phyloP scores from a whole-genome alignment of 805 yeast species.

The Kluyveromyces lactis region DNA sequence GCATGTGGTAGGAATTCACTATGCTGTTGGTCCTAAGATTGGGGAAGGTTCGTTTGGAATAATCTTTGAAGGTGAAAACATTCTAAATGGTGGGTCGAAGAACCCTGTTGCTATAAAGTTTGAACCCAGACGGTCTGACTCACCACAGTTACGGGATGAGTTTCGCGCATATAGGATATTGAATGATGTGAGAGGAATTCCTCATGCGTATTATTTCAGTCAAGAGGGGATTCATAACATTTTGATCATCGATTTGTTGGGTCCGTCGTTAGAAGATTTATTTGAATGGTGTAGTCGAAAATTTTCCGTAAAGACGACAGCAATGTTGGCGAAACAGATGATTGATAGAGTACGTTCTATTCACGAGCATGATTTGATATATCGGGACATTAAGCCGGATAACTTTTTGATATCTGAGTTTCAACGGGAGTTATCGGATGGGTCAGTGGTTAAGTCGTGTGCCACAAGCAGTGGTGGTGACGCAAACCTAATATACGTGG shows the following conservation, averaged over 20 bases:
- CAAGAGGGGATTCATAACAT: conserved; percentile 80
- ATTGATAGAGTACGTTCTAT: conserved; percentile 61
- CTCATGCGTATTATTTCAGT: conserved; percentile 78
- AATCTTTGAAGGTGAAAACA: conserved; percentile 71
- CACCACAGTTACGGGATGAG: conserved; percentile 78
- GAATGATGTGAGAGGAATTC: conserved; percentile 63
- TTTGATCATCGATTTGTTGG: conserved; percentile 64
- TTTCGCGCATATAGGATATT: conserved; percentile 69
- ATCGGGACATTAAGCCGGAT: conserved; percentile 79
- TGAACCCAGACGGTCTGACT: conserved; percentile 73
- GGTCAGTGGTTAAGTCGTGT: conserved; percentile 13
- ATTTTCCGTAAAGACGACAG: conserved; percentile 64
- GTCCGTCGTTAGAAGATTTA: conserved; percentile 75
- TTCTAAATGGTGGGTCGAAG: conserved; percentile 35
- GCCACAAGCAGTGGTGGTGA: conserved; percentile 54
- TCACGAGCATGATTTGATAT: conserved; percentile 69
- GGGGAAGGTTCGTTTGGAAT: conserved; percentile 88
- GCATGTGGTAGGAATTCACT: conserved; percentile 48
- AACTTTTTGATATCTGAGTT: conserved; percentile 51
- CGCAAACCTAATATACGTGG: conserved; percentile 61
- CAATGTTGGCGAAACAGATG: conserved; percentile 72
- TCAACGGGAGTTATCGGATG: conserved; percentile 17
- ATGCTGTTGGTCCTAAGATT: conserved; percentile 72
- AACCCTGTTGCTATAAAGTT: conserved; percentile 63
- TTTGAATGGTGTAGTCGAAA: conserved; percentile 84